Evolutionary conservation across 192 early-diverging fungal species (phyloP), one percentile per base, ranked within the genome.

Genomic region (Linnemannia exigua): DNA sequence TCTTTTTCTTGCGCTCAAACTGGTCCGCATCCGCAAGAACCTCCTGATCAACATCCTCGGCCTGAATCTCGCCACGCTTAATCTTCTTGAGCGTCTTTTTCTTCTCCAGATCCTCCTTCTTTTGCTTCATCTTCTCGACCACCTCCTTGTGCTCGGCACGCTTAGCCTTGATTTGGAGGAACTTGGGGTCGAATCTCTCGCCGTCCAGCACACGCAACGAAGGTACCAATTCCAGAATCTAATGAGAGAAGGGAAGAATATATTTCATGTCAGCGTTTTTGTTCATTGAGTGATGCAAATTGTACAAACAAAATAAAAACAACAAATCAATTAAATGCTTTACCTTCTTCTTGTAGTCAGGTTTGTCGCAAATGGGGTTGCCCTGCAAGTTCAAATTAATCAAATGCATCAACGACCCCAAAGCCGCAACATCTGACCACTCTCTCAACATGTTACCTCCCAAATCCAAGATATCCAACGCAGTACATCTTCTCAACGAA

Each of bases 301-400:
- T 19, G 16, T 51, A 16, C 16, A 51, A 51, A 19, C 14, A 51
- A 51, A n/a, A 51, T 19, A 19, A 11, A n/a, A 37, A 22, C 2
- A 20, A n/a, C n/a, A n/a, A n/a, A n/a, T n/a, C n/a, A n/a, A n/a
- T n/a, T n/a, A n/a, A 28, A 35, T 37, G 2, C 33, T 52, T 78
- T 88, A 93, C 91, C 90, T 90, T 91, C 72, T 93, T 79, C 68
- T 87, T 81, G 69, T 94, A 94, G 63, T 90, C 89, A 22, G 86
- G 81, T 73, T 89, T 88, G 4, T 89, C 63, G 41, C 89, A 87
- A 74, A 93, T 87, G 54, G 94, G 91, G 72, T 95, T 93, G 58
- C 95, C 94, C 54, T 94, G 94, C 41, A 96, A 73, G 63, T 92
- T 96, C 41, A 96, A 80, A 46, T 96, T 95, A 74, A 89, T 85